Conservation (phyloP, 495 filamentous ascomycete species). For the Thermochaetoides thermophila region DNA sequence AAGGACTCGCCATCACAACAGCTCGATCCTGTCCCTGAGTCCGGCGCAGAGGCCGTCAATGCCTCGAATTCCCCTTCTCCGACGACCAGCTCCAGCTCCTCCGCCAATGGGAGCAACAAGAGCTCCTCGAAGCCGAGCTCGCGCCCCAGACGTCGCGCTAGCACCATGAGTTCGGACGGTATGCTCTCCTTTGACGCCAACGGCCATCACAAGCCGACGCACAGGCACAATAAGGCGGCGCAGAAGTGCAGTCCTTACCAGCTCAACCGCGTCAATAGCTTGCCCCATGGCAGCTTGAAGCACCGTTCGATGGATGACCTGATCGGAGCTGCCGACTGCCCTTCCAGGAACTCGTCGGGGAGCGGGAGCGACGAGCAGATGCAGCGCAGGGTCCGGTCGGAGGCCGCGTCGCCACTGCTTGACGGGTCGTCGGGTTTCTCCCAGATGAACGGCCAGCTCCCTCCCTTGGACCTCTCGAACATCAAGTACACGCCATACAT, state of each 20-base stretch:
- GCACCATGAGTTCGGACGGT: constrained; percentile 69
- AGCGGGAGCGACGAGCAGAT: constrained; percentile 18
- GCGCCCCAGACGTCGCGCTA: constrained; percentile 46
- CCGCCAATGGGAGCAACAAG: too few species aligned
- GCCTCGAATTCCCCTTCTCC: constrained; percentile 30
- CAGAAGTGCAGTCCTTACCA: constrained; percentile 80
- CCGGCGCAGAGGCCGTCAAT: constrained; percentile 36
- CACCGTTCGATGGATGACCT: constrained; percentile 59
- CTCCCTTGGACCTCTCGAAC: constrained; percentile 46
- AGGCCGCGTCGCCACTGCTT: constrained; percentile 55
- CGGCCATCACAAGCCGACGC: constrained; percentile 84
- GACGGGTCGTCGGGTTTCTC: constrained; percentile 38
- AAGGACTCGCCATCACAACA: constrained; percentile 62
- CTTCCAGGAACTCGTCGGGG: constrained; percentile 14
- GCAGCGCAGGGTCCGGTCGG: constrained; percentile 47
- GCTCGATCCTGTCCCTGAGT: constrained; percentile 61
- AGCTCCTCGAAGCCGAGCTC: constrained; percentile 38
- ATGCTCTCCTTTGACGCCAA: constrained; percentile 76
- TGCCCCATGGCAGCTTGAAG: constrained; percentile 45
- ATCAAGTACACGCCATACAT: constrained; percentile 42
- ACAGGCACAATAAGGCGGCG: constrained; percentile 75
- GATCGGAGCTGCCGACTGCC: constrained; percentile 21
- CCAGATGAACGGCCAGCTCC: constrained; percentile 47
- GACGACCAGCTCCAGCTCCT: too few species aligned
- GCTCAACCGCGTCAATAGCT: constrained; percentile 56